Base-by-base conservation (phyloP, 805 yeast species). In the Ogataea zsoltii region DNA sequence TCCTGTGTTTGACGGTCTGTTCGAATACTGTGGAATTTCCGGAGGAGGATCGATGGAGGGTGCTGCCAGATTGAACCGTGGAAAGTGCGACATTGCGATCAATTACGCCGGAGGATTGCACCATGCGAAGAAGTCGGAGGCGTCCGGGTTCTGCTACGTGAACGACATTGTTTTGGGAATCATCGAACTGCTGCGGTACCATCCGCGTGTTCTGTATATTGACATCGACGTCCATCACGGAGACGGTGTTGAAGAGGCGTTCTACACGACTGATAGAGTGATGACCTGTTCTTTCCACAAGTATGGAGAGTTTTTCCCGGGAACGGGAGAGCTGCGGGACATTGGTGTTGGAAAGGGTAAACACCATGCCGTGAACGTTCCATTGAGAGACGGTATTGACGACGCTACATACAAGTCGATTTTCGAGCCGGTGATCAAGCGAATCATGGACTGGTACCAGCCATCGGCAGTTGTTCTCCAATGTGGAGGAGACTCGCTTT, bases 391-490 rank as follows among this genome's bases (percentile, higher is more conserved):
- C 61, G 97, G 99, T 35, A 92, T 94, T 44, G 98, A 94, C 63
- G 99, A 94, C 66, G 88, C 80, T 30, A 80, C 88, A 18, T 85
- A 83, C 64, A 87, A 83, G 68, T 82, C 94, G 14, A 79, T 94
- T 38, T 83, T 95, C 56, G 97, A 90, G 65, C 98, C 97, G 2
- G 77, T 90, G 33, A 86, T 95, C 51, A 76, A 82, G 35, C 80
- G 83, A 47, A 77, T 83, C 52, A 77, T 83, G 72, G 88, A 83
- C 54, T 83, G 88, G 86, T 94, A 86, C 68, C 96, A 88, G 67
- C 99, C 99, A 1, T 82, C 95, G 7, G 97, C 96, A 0, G 85
- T 94, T 50, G 97, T 94, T n/a, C 79, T 91, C 53, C 99, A 94
- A 68, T 90, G 97, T 72, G 99, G 99, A 38, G 99, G 97, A 23